Base-by-base conservation (phyloP, 495 filamentous ascomycete genomes). In the Aspergillus bertholletiae region DNA sequence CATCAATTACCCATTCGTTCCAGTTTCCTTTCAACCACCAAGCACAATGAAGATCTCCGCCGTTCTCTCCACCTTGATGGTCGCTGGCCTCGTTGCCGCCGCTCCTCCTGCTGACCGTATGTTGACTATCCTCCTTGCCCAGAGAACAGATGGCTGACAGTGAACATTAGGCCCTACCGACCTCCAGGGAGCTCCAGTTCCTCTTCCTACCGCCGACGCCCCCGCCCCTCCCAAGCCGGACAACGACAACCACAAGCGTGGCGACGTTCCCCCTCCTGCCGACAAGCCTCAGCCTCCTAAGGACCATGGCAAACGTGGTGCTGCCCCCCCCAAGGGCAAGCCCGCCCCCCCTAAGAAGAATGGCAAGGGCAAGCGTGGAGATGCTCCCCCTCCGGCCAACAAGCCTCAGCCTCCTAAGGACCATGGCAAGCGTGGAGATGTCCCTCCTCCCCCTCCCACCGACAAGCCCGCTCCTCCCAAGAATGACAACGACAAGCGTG, bases 31-130 rank as follows among this genome's bases (percentile, higher is more conserved):
- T 37, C 23, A 21, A 46, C 50, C 35, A 49, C 7, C 12, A 3
- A n/a, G 30, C 58, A 54, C 4, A 3, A 61, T 61, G 58, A 61
- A 54, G 45, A 18, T 61, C 49, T 57, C 54, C 17, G 23, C 44
- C 17, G 30, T 61, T 40, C 39, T 61, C 8, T 53, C 54, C 21
- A 54, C 58, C 7, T 30, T 61, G 26, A 54, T 61, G 58, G 58
- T 52, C 24, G 58, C 58, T 28, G 54, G 58, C 49, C 49, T 61
- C 7, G 58, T 57, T 34, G 54, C 58, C 12, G 58, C 44, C 15
- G 58, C 58, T 51, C 58, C 58, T 54, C 58, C 54, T 32, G 54
- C 49, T 37, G 49, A 49, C 2, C 49, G 58, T 55, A 58, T 45
- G 32, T 46, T 7, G n/a, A 48, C 5, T 17, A n/a, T 26, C 18